These are phyloP conservation scores for Filobasidium wieringae DNA, from an alignment of 768 basidiomycete species.

Conservation along the genomic window DNA sequence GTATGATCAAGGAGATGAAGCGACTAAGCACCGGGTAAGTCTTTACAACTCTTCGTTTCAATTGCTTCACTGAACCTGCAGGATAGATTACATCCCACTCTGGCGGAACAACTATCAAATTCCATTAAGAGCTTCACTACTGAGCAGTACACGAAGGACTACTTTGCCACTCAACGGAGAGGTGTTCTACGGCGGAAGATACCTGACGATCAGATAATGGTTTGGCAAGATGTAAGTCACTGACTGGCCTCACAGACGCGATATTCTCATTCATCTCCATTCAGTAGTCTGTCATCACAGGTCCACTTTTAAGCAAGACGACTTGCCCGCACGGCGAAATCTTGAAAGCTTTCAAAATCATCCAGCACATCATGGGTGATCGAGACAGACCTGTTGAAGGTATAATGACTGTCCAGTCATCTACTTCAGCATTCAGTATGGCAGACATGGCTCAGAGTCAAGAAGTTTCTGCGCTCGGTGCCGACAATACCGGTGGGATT, in stretches of 20 bases:
- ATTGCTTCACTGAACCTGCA: no score
- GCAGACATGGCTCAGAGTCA: neutral
- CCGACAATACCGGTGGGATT: neutral
- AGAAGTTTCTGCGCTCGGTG: neutral
- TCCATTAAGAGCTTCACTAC: conserved; percentile 81
- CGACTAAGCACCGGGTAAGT: no score
- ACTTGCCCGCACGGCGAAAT: conserved; percentile 61
- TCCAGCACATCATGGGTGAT: conserved; percentile 90
- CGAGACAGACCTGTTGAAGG: conserved; percentile 48
- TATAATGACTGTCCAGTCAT: conserved; percentile 2
- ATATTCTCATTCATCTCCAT: neutral
- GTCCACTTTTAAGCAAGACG: conserved; percentile 58
- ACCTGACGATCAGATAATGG: conserved; percentile 76
- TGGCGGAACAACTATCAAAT: conserved; percentile 47
- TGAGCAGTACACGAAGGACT: conserved; percentile 71
- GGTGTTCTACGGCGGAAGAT: conserved; percentile 60
- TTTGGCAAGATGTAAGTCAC: conserved; percentile 65
- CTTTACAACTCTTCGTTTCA: no score
- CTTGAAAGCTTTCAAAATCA: conserved; percentile 71
- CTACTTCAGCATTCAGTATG: neutral
- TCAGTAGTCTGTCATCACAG: conserved; percentile 50
- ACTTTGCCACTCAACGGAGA: conserved; percentile 80
- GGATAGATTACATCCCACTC: no score
- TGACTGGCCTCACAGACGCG: neutral
- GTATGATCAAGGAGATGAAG: no score